Conservation (phyloP, 352 stramenopile species). For the Globisporangium ultimum region DNA sequence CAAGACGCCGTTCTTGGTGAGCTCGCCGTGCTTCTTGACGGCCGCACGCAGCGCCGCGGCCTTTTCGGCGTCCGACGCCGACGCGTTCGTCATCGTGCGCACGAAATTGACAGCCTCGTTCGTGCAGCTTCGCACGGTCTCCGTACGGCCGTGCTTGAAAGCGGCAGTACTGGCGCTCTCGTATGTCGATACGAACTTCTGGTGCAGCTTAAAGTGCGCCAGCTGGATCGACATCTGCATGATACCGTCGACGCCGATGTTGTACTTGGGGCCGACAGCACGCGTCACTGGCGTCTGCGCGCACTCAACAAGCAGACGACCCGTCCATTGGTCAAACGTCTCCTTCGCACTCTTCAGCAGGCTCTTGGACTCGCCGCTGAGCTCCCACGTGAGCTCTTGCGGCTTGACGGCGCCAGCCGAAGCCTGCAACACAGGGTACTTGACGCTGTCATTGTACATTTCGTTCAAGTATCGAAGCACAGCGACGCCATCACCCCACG, state of each 20-base stretch:
- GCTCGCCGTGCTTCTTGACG: slow-evolving; percentile 85
- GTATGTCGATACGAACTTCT: slow-evolving; percentile 85
- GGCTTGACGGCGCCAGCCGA: slow-evolving; percentile 17
- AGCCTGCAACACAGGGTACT: slow-evolving; percentile 59
- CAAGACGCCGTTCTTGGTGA: slow-evolving; percentile 90
- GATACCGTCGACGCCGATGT: slow-evolving; percentile 85
- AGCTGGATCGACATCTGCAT: slow-evolving; percentile 92
- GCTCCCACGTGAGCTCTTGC: slow-evolving; percentile 58
- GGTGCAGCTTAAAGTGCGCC: slow-evolving; percentile 80
- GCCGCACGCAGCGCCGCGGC: slow-evolving; percentile 55
- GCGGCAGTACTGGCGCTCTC: slow-evolving; percentile 86
- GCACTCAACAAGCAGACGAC: slow-evolving; percentile 60
- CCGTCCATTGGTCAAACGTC: slow-evolving; percentile 66
- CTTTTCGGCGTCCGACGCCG: slow-evolving; percentile 55
- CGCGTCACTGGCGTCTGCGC: slow-evolving; percentile 73
- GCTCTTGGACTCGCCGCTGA: slow-evolving; percentile 50
- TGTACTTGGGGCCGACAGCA: slow-evolving; percentile 55
- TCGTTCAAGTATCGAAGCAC: slow-evolving; percentile 89
- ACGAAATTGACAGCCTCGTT: slow-evolving; percentile 82
- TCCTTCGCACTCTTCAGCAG: slow-evolving; percentile 66
- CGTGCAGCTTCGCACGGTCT: slow-evolving; percentile 88
- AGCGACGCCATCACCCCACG: slow-evolving; percentile 87
- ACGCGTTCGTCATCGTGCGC: slow-evolving; percentile 57
- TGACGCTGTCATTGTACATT: slow-evolving; percentile 77
- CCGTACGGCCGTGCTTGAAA: slow-evolving; percentile 90